These are phyloP conservation scores for Backusella tuberculispora DNA, from an alignment of 192 early-diverging fungal species.

Conservation along the genomic window DNA sequence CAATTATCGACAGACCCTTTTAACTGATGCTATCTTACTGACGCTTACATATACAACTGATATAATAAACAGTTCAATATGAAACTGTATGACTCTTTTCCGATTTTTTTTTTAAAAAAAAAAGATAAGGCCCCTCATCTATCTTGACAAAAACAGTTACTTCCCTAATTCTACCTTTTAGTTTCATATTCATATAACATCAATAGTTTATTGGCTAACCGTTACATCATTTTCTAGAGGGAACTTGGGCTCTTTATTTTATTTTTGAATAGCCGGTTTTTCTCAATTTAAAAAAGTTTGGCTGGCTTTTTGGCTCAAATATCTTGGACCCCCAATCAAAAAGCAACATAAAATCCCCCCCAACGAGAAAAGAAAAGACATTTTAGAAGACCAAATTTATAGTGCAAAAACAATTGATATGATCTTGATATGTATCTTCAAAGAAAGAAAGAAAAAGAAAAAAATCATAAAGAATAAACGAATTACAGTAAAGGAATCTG, in stretches of 20 bases:
- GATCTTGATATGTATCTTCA: background rate
- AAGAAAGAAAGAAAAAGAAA: background rate
- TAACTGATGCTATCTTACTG: background rate
- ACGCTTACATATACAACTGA: background rate
- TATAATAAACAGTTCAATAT: background rate
- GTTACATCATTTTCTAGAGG: background rate
- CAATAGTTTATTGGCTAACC: background rate
- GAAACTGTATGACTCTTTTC: background rate
- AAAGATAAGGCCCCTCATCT: background rate
- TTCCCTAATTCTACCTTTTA: background rate
- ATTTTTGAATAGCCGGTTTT: background rate
- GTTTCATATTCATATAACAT: background rate
- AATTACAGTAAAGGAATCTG: background rate
- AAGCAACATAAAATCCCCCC: background rate
- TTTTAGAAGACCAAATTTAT: background rate
- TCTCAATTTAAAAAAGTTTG: constrained; percentile 3
- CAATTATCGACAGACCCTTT: too few species aligned
- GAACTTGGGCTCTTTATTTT: background rate
- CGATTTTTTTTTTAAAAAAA: background rate
- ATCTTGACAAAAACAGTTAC: background rate
- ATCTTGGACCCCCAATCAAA: background rate
- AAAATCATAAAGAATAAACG: background rate
- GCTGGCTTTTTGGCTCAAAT: background rate
- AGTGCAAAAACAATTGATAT: background rate
- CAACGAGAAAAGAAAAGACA: background rate